Evolutionary conservation across 306 rosid species (phyloP), one percentile per base, ranked within the genome.

Genomic region (Dryas drummondii): DNA sequence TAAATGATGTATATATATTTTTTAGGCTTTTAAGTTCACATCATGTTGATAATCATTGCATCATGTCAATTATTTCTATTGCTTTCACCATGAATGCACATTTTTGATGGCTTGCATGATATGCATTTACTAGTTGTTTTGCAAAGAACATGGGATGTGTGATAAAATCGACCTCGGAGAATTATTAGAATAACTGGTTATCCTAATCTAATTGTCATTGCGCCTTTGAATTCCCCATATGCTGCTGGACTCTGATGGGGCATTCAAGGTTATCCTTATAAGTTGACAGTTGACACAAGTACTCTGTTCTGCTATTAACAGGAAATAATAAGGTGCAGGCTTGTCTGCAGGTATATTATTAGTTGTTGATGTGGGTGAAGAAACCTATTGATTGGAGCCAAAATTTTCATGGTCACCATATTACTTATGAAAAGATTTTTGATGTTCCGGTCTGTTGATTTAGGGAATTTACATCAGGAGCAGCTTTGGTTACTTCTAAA

Each of bases 101-200:
- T 22, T 22, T 22, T 22, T 22, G 22, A 22, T 22, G 22, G 22
- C 22, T 22, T 22, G 22, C 22, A 22, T 22, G 22, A 22, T 22
- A 22, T 27, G 14, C 9, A 37, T 50, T 49, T 40, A 41, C 5
- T 73, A 32, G 47, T 49, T 7, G 4, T 15, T 59, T 26, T 72
- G 14, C 53, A 58, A 73, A 61, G 49, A 60, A 73, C 32, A 48
- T 48, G 69, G 64, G 62, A 27, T 16, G 48, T 45, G 52, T 9
- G 37, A 48, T 47, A 40, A 26, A 49, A 9, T 46, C 45, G 66
- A 72, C 65, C 15, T 57, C 26, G 1, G 40, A 42, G 59, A 44
- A 27, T 13, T 63, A 26, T 63, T 62, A 6, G 9, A 65, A 6
- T 65, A 26, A 19, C 22, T 46, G 1, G 22, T 2, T 16, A 26